Base-by-base conservation (phyloP, 2,329 filamentous ascomycete genomes). In the Neonectria punicea region DNA sequence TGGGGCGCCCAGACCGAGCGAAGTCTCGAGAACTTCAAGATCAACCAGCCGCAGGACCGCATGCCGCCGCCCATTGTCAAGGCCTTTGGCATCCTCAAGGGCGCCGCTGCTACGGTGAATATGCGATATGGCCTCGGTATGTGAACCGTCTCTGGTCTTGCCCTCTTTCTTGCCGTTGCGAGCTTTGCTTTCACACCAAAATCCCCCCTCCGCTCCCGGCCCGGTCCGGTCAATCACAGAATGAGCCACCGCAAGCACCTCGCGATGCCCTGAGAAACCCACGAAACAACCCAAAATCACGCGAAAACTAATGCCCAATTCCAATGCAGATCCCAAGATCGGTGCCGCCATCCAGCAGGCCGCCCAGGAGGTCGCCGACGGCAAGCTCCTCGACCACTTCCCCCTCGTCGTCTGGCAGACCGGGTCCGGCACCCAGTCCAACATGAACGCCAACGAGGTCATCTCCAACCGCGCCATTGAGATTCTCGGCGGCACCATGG, bases 361-460 rank as follows among this genome's bases (percentile, higher is more conserved):
- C 64, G 94, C 96, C 70, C 88, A 90, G 69, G 96, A 99, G 85
- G 95, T 99, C 44, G 94, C 95, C 62, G 91, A 93, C 70, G 90
- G 96, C 78, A 97, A 98, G 87, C 91, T 98, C 75, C 81, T 97
- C 77, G 94, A 98, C 81, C 95, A 98, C 86, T 98, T 99, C 85
- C 96, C 96, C 71, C 92, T 98, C 67, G 95, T 98, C 62, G 95
- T 99, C 78, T 99, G 96, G 96, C 96, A 99, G 86, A 99, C 96
- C 59, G 96, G 96, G 70, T 98, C 96, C 55, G 96, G 96, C 79
- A 98, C 96, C 32, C 96, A 98, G 86, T 98, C 94, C 81, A 98
- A 97, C 89, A 98, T 98, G 96, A 99, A 99, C 85, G 94, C 95
- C 80, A 99, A 99, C 86, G 96, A 99, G 82, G 96, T 99, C 82